These are phyloP conservation scores for Boletus barrowsii DNA, from an alignment of 768 basidiomycete genomes.

Conservation along the genomic window DNA sequence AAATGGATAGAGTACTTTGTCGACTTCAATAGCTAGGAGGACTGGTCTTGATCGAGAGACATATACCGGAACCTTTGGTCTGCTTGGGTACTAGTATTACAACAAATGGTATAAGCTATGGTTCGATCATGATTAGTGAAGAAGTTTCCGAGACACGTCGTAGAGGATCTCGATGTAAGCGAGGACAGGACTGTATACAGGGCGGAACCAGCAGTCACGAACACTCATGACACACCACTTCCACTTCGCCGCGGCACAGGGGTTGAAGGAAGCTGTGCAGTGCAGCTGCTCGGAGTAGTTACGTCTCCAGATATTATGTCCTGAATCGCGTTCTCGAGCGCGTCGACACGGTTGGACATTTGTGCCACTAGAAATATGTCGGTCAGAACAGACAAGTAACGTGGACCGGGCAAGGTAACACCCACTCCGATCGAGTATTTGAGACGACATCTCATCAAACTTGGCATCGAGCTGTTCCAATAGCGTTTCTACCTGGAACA, in stretches of 20 bases:
- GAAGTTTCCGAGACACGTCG: conserved; percentile 6
- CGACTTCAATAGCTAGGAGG: not conserved
- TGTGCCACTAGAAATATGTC: conserved; percentile 64
- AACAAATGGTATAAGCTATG: conserved; percentile 3
- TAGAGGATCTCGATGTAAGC: conserved; percentile 13
- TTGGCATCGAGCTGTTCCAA: conserved; percentile 85
- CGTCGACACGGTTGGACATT: conserved; percentile 90
- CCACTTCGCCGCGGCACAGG: conserved; percentile 44
- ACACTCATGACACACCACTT: conserved; percentile 28
- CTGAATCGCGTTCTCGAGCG: conserved; percentile 85
- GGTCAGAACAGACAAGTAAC: conserved; percentile 2
- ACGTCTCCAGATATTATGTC: conserved; percentile 84
- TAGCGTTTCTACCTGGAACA: conserved; percentile 75
- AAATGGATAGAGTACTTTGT: not conserved
- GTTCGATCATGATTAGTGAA: conserved; percentile 17
- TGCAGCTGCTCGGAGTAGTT: conserved; percentile 50
- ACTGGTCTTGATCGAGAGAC: not conserved
- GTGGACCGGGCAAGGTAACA: conserved; percentile 15
- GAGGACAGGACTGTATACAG: conserved; percentile 1
- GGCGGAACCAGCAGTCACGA: conserved; percentile 10
- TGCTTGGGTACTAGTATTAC: conserved; percentile 10
- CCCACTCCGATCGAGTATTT: conserved; percentile 83
- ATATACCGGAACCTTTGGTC: not conserved
- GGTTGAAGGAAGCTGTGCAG: conserved; percentile 39
- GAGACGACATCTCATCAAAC: conserved; percentile 90